Evolutionary conservation across 2,329 filamentous ascomycete species (phyloP), one percentile per base, ranked within the genome.

Genomic region (Fusarium chlamydosporum): DNA sequence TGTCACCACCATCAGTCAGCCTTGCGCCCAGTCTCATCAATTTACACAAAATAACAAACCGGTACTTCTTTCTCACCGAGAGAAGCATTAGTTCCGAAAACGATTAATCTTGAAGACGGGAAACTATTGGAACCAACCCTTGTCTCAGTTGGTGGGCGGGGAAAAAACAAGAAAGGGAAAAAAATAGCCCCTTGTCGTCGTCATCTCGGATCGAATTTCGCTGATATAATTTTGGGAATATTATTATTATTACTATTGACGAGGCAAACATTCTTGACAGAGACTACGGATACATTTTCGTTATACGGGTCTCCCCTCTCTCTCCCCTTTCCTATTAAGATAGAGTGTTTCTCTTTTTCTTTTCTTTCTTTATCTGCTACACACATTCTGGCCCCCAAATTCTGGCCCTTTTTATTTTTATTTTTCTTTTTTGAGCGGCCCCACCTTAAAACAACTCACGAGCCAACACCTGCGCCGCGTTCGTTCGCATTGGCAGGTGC

Each of bases 131-230:
- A 23, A 9, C 47, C 34, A 23, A 9, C 47, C 34, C 29, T 31
- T 65, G 59, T 64, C 61, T 64, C 52, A 64, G 60, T 65, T 65
- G 61, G 52, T 18, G 42, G 41, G 35, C 33, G 48, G 47, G 26
- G 23, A 23, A 51, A 42, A 18, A 62, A 29, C 10, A 29, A 29
- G 3, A 29, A 29, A 29, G 10, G 29, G 6, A 29, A 23, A 23
- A 23, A 23, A 23, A 23, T 23, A 23, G 23, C 41, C 41, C 61
- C 61, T 65, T 65, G 61, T 20, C 52, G 31, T 55, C 52, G 31
- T 65, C 61, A 65, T 65, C 61, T 65, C 61, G 61, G 60, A 54
- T 63, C n/a, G 60, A 56, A 62, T 63, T 43, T 63, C 60, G 57
- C 54, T 51, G 35, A 51, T 51, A 29, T 43, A 51, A 42, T 48